Percentiles rank a stretch among this genome's conserved stretches.
These are phyloP conservation scores for Aspergillus fijiensis DNA, from an alignment of 2,329 filamentous ascomycete species.

Conservation along the genomic window DNA sequence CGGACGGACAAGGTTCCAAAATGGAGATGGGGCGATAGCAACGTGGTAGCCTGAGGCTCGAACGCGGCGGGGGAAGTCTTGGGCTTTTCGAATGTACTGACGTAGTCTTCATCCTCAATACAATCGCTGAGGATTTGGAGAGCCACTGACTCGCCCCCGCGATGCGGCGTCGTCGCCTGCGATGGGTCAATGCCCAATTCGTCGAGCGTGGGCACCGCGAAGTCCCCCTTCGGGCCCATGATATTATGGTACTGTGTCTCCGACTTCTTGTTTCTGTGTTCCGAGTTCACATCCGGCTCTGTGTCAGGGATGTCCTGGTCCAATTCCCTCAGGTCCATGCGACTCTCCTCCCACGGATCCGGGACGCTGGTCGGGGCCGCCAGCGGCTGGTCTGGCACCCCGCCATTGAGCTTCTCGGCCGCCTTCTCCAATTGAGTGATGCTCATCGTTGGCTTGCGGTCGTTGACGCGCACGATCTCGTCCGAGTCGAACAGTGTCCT, in stretches of 20 bases:
- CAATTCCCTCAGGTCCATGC: conserved; percentile 57
- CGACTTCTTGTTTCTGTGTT: conserved; percentile 48
- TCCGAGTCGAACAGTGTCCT: conserved; percentile 74
- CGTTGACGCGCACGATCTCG: conserved; percentile 63
- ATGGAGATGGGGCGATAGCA: conserved; percentile 71
- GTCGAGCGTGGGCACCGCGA: conserved; percentile 67
- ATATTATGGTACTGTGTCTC: conserved; percentile 62
- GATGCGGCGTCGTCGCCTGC: conserved; percentile 62
- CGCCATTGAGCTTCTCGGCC: conserved; percentile 57
- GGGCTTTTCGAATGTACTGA: conserved; percentile 73
- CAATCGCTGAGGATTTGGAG: conserved; percentile 59
- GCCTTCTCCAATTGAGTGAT: conserved; percentile 66
- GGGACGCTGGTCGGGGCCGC: conserved; percentile 60
- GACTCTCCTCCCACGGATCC: conserved; percentile 54
- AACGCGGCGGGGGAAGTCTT: conserved; percentile 73
- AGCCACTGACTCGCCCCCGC: conserved; percentile 68
- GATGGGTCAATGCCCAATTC: conserved; percentile 64
- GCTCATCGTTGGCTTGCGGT: conserved; percentile 72
- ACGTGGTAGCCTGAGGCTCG: conserved; percentile 68
- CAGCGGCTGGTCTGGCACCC: conserved; percentile 61
- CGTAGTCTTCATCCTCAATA: conserved; percentile 63
- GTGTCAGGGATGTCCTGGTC: conserved; percentile 55
- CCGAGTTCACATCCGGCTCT: conserved; percentile 61
- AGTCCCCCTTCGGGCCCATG: conserved; percentile 67
- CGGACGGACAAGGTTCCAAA: conserved; percentile 71